Percentiles rank a stretch among this genome's conserved stretches.
These are phyloP conservation scores for Boletellus deceptivus DNA, from an alignment of 1,284 basidiomycete genomes.

Conservation along the genomic window DNA sequence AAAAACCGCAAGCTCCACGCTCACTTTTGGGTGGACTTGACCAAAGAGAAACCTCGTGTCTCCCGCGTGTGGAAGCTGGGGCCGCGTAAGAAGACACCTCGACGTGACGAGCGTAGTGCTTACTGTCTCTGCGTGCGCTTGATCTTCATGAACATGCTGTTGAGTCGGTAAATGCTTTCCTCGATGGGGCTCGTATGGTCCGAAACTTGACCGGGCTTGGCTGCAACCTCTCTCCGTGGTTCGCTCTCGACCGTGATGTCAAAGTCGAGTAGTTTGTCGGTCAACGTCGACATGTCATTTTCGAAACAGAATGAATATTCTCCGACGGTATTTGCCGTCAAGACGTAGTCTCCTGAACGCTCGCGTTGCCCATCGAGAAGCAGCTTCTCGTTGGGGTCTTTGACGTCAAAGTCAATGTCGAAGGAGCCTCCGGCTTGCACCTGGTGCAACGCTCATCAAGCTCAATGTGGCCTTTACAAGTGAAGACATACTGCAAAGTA, in stretches of 20 bases:
- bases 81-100: constrained; percentile 9
- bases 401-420: constrained; percentile 94
- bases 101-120: constrained; percentile 19
- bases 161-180: constrained; percentile 90
- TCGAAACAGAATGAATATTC: constrained; percentile 99
- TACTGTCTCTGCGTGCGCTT: constrained; percentile 92
- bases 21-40: constrained; percentile 77
- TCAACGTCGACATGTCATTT: constrained; percentile 91
- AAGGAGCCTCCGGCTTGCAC: constrained; percentile 98
- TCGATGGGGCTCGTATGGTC: constrained; percentile 91
- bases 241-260: constrained; percentile 98
- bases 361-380: constrained; percentile 86
- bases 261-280: constrained; percentile 91
- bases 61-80: constrained; percentile 78
- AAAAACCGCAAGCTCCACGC: constrained; percentile 20
- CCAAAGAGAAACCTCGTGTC: constrained; percentile 77
- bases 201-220: constrained; percentile 79
- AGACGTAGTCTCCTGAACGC: constrained; percentile 94
- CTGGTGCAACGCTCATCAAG: constrained; percentile 33
- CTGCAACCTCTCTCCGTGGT: constrained; percentile 78
- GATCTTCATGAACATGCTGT: constrained; percentile 80
- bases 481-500: constrained; percentile 53
- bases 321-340: constrained; percentile 91
- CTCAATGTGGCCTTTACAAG: constrained; percentile 35
- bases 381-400: constrained; percentile 84